Evolutionary conservation across 352 stramenopile genomes (phyloP).

Genomic region (Globisporangium recalcitrans): DNA sequence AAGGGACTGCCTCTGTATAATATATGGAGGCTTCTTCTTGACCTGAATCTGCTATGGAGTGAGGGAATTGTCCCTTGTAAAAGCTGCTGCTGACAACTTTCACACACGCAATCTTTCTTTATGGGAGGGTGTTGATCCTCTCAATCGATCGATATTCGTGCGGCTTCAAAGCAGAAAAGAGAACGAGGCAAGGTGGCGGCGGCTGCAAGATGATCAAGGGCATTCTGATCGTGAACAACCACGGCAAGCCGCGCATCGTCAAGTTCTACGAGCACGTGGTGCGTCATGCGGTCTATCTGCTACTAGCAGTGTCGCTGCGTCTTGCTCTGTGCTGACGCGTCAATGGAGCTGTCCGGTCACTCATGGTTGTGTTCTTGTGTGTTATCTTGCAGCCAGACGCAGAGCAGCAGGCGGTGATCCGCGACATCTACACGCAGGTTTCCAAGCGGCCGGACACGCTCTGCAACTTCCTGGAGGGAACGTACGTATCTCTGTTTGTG

Average conservation of each 20-base stretch:
- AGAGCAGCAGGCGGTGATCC: constrained; percentile 96
- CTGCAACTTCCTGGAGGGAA: constrained; percentile 99
- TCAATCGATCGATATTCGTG: no score
- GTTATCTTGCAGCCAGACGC: constrained; percentile 80
- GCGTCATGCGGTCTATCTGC: constrained; percentile 24
- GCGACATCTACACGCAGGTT: constrained; percentile 98
- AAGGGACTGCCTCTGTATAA: no score
- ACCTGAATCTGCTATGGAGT: no score
- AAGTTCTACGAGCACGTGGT: constrained; percentile 99
- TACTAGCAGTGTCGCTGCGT: not conserved
- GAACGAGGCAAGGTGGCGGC: not conserved
- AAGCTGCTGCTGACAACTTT: no score
- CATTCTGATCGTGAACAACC: constrained; percentile 99
- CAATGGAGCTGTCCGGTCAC: not conserved
- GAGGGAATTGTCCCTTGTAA: no score
- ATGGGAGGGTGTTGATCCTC: no score
- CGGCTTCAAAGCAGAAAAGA: constrained; percentile 1
- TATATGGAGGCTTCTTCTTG: no score
- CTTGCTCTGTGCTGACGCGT: not conserved
- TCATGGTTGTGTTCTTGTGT: not conserved
- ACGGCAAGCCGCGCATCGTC: constrained; percentile 96
- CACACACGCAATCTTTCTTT: no score
- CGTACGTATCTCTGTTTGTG: constrained; percentile 39
- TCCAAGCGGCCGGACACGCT: constrained; percentile 96
- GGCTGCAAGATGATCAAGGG: constrained; percentile 98